Conservation (phyloP, 495 filamentous ascomycete species). For the Diplogelasinospora grovesii region DNA sequence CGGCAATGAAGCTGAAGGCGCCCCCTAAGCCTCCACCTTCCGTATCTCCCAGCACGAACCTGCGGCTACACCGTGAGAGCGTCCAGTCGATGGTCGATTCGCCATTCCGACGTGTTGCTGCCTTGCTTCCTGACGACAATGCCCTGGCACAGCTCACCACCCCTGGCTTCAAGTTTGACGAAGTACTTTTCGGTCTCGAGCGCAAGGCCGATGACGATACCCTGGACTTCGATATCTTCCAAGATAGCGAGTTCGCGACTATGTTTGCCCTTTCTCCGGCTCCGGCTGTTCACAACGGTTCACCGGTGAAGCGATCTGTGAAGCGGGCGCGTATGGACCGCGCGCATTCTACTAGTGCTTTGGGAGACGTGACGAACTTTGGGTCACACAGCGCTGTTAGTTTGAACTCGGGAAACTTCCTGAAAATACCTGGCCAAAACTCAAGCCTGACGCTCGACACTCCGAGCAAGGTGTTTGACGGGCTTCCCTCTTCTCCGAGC, state of each 20-base stretch:
- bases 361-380: conserved; percentile 58
- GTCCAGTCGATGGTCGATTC: conserved; percentile 86
- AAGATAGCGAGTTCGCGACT: conserved; percentile 49
- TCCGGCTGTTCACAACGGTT: conserved; percentile 42
- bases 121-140: conserved; percentile 44
- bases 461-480: conserved; percentile 48
- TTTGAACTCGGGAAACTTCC: conserved; percentile 35
- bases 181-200: conserved; percentile 33
- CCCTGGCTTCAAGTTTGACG: conserved; percentile 62
- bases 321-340: conserved; percentile 58
- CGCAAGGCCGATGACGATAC: conserved; percentile 45
- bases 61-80: conserved; percentile 83
- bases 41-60: conserved; percentile 87
- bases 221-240: conserved; percentile 64
- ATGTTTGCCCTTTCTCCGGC: conserved; percentile 33
- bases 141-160: conserved; percentile 67
- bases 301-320: conserved; percentile 67
- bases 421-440: conserved; percentile 36
- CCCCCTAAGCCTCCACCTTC: conserved; percentile 77
- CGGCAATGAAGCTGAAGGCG: conserved; percentile 76
- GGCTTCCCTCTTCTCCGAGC: conserved; percentile 37
- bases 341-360: conserved; percentile 50
- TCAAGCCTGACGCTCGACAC: conserved; percentile 39
- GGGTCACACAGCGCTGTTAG: conserved; percentile 44
- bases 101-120: conserved; percentile 64